Conservation (phyloP, 208 protist species). For the Trichomonas tenax region DNA sequence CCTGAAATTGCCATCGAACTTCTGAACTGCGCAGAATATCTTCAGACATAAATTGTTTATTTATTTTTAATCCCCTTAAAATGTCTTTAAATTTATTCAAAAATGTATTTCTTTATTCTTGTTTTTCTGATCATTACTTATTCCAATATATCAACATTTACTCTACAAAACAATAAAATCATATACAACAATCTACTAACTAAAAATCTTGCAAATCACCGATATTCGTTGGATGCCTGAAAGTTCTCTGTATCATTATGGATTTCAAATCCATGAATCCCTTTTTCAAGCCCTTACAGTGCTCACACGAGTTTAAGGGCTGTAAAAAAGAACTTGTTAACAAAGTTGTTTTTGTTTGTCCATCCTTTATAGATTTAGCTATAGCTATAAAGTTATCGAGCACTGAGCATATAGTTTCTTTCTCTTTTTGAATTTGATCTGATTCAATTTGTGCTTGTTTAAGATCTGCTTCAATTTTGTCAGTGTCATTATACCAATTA, state of each 20-base stretch:
- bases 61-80: neutral
- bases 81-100: too few relatives aligned
- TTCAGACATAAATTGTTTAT: neutral
- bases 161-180: too few relatives aligned
- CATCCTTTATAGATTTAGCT: neutral
- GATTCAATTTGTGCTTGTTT: neutral
- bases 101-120: too few relatives aligned
- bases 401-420: neutral
- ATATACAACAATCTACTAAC: too few relatives aligned
- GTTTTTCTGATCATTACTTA: too few relatives aligned
- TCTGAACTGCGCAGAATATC: neutral
- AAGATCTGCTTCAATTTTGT: neutral
- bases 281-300: neutral
- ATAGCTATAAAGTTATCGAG: neutral
- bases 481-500: neutral
- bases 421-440: neutral
- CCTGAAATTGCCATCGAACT: neutral
- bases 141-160: too few relatives aligned
- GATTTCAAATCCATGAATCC: neutral
- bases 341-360: neutral
- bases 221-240: neutral
- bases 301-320: neutral
- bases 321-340: neutral
- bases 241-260: neutral
- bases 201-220: neutral